Conservation (phyloP, 768 basidiomycete species). For the Rhizopogon sp. region DNA sequence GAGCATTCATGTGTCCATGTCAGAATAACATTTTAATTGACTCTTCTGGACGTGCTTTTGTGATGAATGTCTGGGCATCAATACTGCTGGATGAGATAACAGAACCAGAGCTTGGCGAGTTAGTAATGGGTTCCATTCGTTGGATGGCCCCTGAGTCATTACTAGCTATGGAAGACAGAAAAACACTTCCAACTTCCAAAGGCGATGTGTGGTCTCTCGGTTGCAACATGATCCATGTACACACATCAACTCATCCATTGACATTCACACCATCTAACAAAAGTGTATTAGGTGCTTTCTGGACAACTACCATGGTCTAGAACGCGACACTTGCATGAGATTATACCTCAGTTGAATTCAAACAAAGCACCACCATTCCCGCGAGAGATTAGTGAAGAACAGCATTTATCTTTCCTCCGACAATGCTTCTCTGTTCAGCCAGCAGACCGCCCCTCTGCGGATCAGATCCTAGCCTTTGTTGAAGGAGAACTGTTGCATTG, state of each 20-base stretch:
- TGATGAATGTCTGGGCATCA: constrained; percentile 37
- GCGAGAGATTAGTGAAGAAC: background rate
- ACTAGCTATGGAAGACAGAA: background rate
- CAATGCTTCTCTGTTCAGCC: background rate
- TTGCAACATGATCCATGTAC: constrained; percentile 16
- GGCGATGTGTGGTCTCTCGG: constrained; percentile 18
- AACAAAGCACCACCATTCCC: background rate
- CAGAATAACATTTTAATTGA: constrained; percentile 7
- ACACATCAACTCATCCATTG: background rate
- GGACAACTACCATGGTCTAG: constrained; percentile 5
- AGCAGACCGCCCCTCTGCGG: background rate
- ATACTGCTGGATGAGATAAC: constrained; percentile 32
- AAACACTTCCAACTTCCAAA: background rate
- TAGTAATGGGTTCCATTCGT: background rate
- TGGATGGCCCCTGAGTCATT: constrained; percentile 14
- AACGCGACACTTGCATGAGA: too few relatives aligned
- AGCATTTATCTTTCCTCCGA: background rate
- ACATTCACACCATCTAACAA: background rate
- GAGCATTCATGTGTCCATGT: background rate
- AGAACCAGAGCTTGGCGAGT: constrained; percentile 14
- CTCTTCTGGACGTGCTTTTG: background rate
- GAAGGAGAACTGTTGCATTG: background rate
- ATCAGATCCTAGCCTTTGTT: background rate
- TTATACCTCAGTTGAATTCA: background rate
- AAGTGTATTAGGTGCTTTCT: background rate